Evolutionary conservation across 805 yeast genomes (phyloP), one percentile per base, ranked within the genome.

Genomic region (Lachancea quebecensis): DNA sequence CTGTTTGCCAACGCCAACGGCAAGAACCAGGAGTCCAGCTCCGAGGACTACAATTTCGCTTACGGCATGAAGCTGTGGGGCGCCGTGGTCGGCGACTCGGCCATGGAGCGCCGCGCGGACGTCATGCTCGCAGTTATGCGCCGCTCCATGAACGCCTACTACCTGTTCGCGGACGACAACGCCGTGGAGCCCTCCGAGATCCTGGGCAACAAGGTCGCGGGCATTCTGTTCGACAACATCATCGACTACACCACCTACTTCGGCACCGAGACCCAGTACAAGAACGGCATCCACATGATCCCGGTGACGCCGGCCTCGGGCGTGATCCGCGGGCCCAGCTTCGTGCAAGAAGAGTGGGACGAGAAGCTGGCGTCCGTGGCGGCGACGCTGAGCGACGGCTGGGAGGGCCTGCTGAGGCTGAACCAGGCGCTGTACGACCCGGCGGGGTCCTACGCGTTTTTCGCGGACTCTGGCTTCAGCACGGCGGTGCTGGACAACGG

Each of bases 211-310:
- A 78, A 75, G 53, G 89, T 82, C 9, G 63, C 79, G 28, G 91
- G 91, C 7, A 82, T 84, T 47, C 60, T 77, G 38, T 81, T 81
- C 62, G 89, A 84, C 58, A 82, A 83, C 66, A 82, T 82, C 57
- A 69, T 81, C 46, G 86, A 79, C 56, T 81, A 83, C 66, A 76
- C 86, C 7, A 83, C 90, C 2, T 84, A 77, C 56, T 84, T 84
- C 57, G 89, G 89, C 4, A 58, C 67, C 48, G 66, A 74, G 44
- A 64, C 68, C 35, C 81, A 82, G 61, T 83, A 77, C 55, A 82
- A 81, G 43, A 87, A 83, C 53, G 91, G 91, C 4, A 84, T 83
- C 48, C 89, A 84, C 60, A 84, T 83, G 89, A 58, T 84, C 33
- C 90, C 90, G 17, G 67, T 78, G 27, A 81, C 85, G 0, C 84